Base-by-base conservation (phyloP, 2,329 filamentous ascomycete genomes). In the Alternaria rosae region DNA sequence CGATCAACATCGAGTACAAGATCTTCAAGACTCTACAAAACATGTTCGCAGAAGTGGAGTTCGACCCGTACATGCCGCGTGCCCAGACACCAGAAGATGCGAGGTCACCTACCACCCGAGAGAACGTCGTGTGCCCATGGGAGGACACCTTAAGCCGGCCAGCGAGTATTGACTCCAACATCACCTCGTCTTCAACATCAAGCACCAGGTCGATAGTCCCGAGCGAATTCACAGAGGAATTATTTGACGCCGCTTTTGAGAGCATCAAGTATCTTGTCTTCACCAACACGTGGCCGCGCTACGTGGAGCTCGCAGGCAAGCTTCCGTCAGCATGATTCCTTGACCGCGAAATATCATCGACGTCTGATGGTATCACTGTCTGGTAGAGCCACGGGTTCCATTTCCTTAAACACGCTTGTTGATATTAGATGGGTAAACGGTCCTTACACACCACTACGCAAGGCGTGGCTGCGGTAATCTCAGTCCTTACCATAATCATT, bases 1-100 rank as follows among this genome's bases (percentile, higher is more conserved):
- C 77, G 2, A 78, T 79, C 70, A 79, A 79, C 57, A 78, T 79
- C 58, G 76, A 78, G 38, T 79, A 78, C 71, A 79, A 78, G 62
- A 69, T 78, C 59, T 78, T 78, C 73, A 78, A 76, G 38, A 67
- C 65, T 8, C 65, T 79, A 8, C 77, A 79, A 44, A 55, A 56
- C 23, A 67, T 68, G 4, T 79, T 79, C 41, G 67, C 73, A 1
- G 69, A 62, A 21, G 67, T 79, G 23, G 76, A 78, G 32, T 79
- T 76, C 54, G 76, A 79, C 41, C 77, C 77, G 2, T 79, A 78
- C 21, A 72, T 72, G 70, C 73, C 76, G 4, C 68, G 68, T 23
- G 70, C 66, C 45, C 53, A 57, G 21, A 73, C 69, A 5, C 71
- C 72, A 8, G 72, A 70, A 4, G 67, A 72, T 4, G 56, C 71